phyloP scores from a whole-genome alignment of 2,329 filamentous ascomycete genomes.

The Allantophomopsis cytisporea region DNA sequence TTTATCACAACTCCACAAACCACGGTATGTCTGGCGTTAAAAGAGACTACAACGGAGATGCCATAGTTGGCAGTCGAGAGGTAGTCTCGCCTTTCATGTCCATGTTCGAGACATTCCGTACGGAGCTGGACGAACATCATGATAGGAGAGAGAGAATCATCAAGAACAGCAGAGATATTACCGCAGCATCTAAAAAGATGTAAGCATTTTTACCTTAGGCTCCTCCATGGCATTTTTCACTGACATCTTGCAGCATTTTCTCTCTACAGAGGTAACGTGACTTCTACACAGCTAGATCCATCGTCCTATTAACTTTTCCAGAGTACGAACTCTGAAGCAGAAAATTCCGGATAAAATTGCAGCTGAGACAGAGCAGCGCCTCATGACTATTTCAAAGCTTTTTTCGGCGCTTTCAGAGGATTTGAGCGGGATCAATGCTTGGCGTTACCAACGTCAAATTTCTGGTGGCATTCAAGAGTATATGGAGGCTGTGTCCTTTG shows the following conservation, averaged over 20 bases:
- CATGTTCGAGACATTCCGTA: constrained; percentile 79
- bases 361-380: constrained; percentile 55
- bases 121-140: constrained; percentile 87
- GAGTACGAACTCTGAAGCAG: constrained; percentile 48
- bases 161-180: constrained; percentile 86
- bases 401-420: constrained; percentile 59
- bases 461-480: constrained; percentile 81
- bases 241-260: constrained; percentile 50
- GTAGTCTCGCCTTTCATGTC: constrained; percentile 34
- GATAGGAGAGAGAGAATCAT: constrained; percentile 82
- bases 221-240: constrained; percentile 4
- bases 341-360: constrained; percentile 55
- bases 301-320: constrained; percentile 17
- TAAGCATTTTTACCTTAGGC: constrained; percentile 27
- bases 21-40: constrained; percentile 27
- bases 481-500: constrained; percentile 77
- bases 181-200: constrained; percentile 95
- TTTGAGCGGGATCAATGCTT: constrained; percentile 63
- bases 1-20: too few relatives aligned
- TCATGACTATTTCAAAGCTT: constrained; percentile 55
- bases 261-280: constrained; percentile 57
- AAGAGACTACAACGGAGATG: constrained; percentile 37
- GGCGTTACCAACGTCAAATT: constrained; percentile 70
- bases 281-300: not conserved
- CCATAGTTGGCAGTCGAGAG: constrained; percentile 11